phyloP scores from a whole-genome alignment of 306 rosid genomes.

The Lupinus albus region DNA sequence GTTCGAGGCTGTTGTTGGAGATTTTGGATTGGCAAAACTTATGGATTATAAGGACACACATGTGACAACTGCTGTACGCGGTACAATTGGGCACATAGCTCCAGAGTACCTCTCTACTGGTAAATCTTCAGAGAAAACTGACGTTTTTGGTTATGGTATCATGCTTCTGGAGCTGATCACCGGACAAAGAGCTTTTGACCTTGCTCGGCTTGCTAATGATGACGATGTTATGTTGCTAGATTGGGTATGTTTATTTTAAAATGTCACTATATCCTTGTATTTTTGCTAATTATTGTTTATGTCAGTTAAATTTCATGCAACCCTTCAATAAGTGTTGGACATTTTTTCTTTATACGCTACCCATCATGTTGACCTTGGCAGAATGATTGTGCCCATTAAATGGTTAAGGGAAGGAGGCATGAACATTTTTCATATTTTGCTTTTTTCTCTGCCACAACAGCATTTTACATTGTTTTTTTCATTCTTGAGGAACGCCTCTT shows the following conservation, averaged over 20 bases:
- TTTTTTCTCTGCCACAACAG: too few species aligned
- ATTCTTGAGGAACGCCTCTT: too few species aligned
- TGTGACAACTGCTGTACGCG: constrained; percentile 92
- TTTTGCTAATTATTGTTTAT: constrained; percentile 24
- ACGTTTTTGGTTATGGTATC: constrained; percentile 93
- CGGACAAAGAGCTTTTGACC: constrained; percentile 96
- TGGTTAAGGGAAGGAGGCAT: too few species aligned
- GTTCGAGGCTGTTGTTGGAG: constrained; percentile 98
- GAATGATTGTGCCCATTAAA: constrained; percentile 6
- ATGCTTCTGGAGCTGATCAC: constrained; percentile 98
- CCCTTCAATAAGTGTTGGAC: not conserved
- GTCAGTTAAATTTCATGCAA: constrained; percentile 22
- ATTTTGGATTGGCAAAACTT: constrained; percentile 95
- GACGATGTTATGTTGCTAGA: constrained; percentile 99
- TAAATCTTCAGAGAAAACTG: constrained; percentile 94
- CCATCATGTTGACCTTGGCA: not conserved
- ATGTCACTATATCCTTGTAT: constrained; percentile 13
- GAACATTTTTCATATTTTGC: not conserved
- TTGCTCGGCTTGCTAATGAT: constrained; percentile 96
- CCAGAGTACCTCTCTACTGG: constrained; percentile 95
- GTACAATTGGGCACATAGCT: constrained; percentile 96
- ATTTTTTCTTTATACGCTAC: not conserved
- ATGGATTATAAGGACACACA: constrained; percentile 99
- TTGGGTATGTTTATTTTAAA: constrained; percentile 71
- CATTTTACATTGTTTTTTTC: too few species aligned